A percentile compares a stretch with the other conserved stretches of the same genome.
Evolutionary conservation across 202 grass and related monocot genomes (phyloP).

Genomic region (Tripidium arundinaceum): DNA sequence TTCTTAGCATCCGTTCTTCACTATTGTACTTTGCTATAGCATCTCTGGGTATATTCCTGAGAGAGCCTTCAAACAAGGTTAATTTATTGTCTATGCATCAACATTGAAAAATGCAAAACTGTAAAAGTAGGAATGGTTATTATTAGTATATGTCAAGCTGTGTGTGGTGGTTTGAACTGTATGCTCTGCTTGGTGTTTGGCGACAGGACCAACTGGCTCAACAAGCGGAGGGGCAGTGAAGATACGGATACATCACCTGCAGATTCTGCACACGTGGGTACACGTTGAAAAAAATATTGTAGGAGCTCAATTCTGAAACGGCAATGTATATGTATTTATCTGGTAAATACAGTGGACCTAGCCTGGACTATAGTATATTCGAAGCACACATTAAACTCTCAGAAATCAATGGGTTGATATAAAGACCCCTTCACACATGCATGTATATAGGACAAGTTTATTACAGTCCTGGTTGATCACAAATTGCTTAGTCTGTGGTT

Average conservation of each 20-base stretch:
- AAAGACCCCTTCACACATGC: not conserved
- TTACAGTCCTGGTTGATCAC: not conserved
- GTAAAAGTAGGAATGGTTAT: not conserved
- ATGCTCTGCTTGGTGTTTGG: not conserved
- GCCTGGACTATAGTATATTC: not conserved
- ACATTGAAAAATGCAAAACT: not conserved
- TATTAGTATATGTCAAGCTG: not conserved
- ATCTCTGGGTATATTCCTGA: not conserved
- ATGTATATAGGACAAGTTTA: not conserved
- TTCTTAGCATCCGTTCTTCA: not conserved
- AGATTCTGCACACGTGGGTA: too few species aligned
- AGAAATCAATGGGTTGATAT: not conserved
- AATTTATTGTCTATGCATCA: not conserved
- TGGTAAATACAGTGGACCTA: too few species aligned
- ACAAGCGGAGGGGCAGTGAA: conserved; percentile 13
- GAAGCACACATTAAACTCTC: not conserved
- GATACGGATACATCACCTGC: not conserved
- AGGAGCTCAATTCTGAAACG: not conserved
- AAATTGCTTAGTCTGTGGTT: not conserved
- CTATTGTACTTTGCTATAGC: not conserved
- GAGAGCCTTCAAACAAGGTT: not conserved
- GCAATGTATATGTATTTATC: not conserved
- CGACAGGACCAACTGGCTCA: conserved; percentile 39
- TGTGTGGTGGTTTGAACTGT: not conserved
- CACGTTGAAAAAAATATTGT: too few species aligned